These are phyloP conservation scores for Talaromyces sp. DNA, from an alignment of 2,329 filamentous ascomycete genomes.

Conservation along the genomic window DNA sequence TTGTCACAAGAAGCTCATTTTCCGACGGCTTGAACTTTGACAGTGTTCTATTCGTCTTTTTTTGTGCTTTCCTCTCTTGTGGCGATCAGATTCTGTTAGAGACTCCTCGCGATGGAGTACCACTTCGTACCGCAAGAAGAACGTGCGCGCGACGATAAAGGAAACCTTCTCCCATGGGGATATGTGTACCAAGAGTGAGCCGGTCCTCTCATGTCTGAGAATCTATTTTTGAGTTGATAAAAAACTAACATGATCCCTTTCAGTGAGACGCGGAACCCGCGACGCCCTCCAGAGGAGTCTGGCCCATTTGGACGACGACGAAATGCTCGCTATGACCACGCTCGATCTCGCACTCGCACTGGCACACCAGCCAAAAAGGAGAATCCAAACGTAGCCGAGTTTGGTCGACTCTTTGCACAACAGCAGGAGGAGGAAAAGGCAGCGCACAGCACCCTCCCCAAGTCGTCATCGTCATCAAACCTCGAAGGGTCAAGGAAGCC, in stretches of 20 bases:
- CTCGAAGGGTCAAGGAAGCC: slow-evolving; percentile 34
- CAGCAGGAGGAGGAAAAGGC: slow-evolving; percentile 41
- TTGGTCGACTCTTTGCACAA: slow-evolving; percentile 40
- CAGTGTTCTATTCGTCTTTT: neutral
- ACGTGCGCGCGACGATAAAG: slow-evolving; percentile 55
- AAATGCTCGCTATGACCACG: slow-evolving; percentile 39
- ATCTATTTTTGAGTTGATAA: neutral
- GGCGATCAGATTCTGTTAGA: neutral
- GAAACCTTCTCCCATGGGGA: slow-evolving; percentile 58
- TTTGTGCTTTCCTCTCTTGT: neutral
- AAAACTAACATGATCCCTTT: slow-evolving; percentile 19
- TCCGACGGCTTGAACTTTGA: neutral
- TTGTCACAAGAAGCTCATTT: neutral
- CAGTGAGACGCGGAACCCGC: slow-evolving; percentile 45
- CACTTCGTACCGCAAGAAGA: slow-evolving; percentile 61
- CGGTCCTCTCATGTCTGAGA: neutral
- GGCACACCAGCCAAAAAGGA: slow-evolving; percentile 55
- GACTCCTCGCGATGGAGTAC: slow-evolving; percentile 50
- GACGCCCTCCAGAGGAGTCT: slow-evolving; percentile 53
- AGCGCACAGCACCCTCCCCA: slow-evolving; percentile 26
- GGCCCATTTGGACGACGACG: slow-evolving; percentile 57
- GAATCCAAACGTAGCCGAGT: slow-evolving; percentile 48
- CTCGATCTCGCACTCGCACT: slow-evolving; percentile 51
- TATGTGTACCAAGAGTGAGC: slow-evolving; percentile 58
- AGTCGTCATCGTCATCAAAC: slow-evolving; percentile 37